A percentile compares a stretch with the other conserved stretches of the same genome.
phyloP scores from a whole-genome alignment of 192 early-diverging fungal genomes.

The Thoreauomyces humboldtii region DNA sequence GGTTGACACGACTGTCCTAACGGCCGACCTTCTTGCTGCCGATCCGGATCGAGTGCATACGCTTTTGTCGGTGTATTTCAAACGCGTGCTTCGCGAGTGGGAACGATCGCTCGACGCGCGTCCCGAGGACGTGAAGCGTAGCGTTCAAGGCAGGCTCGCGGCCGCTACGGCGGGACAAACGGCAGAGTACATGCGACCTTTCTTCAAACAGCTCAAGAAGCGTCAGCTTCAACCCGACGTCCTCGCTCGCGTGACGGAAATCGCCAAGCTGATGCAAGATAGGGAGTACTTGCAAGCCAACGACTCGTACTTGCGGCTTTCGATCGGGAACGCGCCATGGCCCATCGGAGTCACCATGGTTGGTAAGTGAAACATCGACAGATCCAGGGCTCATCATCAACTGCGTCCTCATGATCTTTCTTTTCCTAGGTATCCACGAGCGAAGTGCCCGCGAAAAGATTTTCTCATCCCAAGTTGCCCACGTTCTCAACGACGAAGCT shows the following conservation, averaged over 20 bases:
- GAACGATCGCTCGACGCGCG: conserved; percentile 69
- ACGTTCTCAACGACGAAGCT: conserved; percentile 94
- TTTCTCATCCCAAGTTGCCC: conserved; percentile 90
- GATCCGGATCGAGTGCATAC: conserved; percentile 72
- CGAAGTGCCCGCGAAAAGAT: conserved; percentile 96
- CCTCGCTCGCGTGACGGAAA: conserved; percentile 86
- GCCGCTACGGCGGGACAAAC: conserved; percentile 82
- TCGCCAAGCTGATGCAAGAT: conserved; percentile 76
- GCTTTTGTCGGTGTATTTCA: conserved; percentile 81
- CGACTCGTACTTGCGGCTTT: conserved; percentile 88
- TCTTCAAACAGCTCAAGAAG: conserved; percentile 80
- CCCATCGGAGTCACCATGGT: conserved; percentile 97
- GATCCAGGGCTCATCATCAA: too few relatives aligned
- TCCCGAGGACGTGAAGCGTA: conserved; percentile 77
- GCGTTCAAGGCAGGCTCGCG: conserved; percentile 74
- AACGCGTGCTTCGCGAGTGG: conserved; percentile 85
- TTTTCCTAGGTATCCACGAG: conserved; percentile 79
- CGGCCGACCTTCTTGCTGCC: conserved; percentile 67
- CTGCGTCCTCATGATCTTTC: not conserved
- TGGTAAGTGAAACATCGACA: conserved; percentile 53
- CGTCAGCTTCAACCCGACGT: conserved; percentile 79
- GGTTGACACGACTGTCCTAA: conserved; percentile 73
- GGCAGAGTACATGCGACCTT: conserved; percentile 86
- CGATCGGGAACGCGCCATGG: conserved; percentile 98
- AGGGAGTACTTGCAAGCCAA: conserved; percentile 91